A percentile compares a stretch with the other conserved stretches of the same genome.
phyloP scores from a whole-genome alignment of 495 filamentous ascomycete species.

The Aspergillus carlsbadensis region DNA sequence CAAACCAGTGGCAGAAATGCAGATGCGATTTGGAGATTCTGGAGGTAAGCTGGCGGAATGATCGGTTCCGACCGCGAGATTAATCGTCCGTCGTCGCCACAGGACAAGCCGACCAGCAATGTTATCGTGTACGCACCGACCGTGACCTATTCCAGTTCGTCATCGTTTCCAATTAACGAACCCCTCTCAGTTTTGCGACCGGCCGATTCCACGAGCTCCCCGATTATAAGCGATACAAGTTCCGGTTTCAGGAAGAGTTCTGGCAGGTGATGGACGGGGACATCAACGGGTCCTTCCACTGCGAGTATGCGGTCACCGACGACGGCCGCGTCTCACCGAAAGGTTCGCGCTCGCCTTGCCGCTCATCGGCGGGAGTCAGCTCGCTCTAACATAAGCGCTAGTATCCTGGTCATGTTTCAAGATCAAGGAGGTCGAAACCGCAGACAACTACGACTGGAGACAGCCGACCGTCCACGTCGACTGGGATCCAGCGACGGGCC shows the following conservation, averaged over 20 bases:
- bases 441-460: constrained; percentile 12
- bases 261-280: constrained; percentile 3
- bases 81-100: too few relatives aligned
- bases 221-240: not conserved
- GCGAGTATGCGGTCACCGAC: constrained; percentile 2
- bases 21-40: not conserved
- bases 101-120: not conserved
- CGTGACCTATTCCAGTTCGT: not conserved
- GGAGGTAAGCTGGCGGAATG: not conserved
- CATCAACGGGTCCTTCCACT: constrained; percentile 19
- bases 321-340: not conserved
- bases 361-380: not conserved
- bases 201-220: not conserved
- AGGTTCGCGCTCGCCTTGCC: not conserved
- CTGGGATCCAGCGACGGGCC: constrained; percentile 3
- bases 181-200: not conserved
- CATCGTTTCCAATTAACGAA: not conserved
- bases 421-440: constrained; percentile 9
- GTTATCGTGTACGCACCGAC: constrained; percentile 1
- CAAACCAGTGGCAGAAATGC: not conserved
- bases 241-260: constrained; percentile 7
- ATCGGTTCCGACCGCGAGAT: too few relatives aligned
- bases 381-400: constrained; percentile 1
- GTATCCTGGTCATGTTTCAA: constrained; percentile 19
- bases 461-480: constrained; percentile 12